Evolutionary conservation across 352 stramenopile genomes (phyloP).

Genomic region (Phytophthora vignae): DNA sequence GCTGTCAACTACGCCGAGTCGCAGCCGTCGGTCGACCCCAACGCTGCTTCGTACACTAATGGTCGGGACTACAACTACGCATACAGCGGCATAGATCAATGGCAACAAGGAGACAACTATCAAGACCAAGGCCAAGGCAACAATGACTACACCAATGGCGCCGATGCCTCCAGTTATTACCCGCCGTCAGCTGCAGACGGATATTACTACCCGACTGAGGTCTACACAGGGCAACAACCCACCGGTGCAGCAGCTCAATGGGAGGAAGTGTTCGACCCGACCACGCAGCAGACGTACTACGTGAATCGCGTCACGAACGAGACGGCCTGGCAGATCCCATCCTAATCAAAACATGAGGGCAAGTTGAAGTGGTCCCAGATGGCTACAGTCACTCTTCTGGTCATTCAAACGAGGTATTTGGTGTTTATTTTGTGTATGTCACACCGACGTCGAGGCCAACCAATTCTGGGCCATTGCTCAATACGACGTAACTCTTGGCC

Average conservation of each 20-base stretch:
- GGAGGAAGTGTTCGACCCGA: slow-evolving; percentile 75
- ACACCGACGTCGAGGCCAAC: slow-evolving; percentile 25
- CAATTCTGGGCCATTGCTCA: slow-evolving; percentile 30
- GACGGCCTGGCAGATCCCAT: slow-evolving; percentile 58
- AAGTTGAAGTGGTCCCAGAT: slow-evolving; percentile 18
- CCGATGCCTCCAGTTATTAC: background rate
- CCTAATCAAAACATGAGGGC: too few relatives aligned
- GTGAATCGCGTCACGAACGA: slow-evolving; percentile 70
- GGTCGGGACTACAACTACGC: background rate
- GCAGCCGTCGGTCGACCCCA: slow-evolving; percentile 11
- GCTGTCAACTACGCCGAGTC: background rate
- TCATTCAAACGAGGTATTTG: background rate
- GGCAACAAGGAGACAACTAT: slow-evolving; percentile 16
- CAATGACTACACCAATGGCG: too few relatives aligned
- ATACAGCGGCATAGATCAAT: slow-evolving; percentile 5
- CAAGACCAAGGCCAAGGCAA: background rate
- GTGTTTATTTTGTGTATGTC: background rate
- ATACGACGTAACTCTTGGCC: background rate
- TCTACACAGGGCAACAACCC: background rate
- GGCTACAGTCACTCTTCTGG: slow-evolving; percentile 10
- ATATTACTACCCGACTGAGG: background rate
- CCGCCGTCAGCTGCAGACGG: background rate
- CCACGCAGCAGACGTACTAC: slow-evolving; percentile 63
- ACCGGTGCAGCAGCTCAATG: slow-evolving; percentile 28
- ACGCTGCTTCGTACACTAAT: slow-evolving; percentile 10